Base-by-base conservation (phyloP, 257 asterid genomes). In the Penstemon davidsonii region DNA sequence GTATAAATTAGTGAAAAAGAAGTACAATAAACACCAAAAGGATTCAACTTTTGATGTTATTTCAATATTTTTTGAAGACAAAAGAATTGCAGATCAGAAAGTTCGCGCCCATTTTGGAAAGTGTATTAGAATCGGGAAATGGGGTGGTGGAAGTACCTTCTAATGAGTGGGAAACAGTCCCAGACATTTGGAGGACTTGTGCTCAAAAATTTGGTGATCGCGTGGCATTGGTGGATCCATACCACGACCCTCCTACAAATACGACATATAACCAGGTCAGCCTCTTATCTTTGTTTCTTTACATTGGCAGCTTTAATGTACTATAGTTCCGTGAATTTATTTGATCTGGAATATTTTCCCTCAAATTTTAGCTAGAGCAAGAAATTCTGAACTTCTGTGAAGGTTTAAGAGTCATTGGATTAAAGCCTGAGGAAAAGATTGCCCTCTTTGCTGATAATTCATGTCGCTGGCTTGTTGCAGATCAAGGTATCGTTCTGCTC, bases 391-490 rank as follows among this genome's bases (percentile, higher is more conserved):
- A 83, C 72, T 92, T 92, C 80, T 85, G 91, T 53, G 91, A 92
- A 85, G 98, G 98, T 56, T 72, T 92, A 61, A 82, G 97, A 82
- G 89, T 80, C 62, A 69, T 87, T 65, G 97, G 97, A 61, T 69
- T 92, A 66, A 75, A 81, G 59, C 92, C 98, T 59, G 86, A 78
- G 68, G 96, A 92, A 74, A 92, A 92, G 79, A 60, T 89, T 70
- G 97, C 97, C 39, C 92, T 92, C 58, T 92, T 89, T 80, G 98
- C 98, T 62, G 98, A 92, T 77, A 92, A 92, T 79, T 92, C 98
- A 65, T 89, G 96, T 52, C 87, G 98, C 71, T 92, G 98, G 98
- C 98, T 92, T 69, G 86, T 87, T 70, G 86, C 96, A 33, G 98
- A 92, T 79, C 98, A 92, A 89, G 98, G 98, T 92, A 77, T 64